Base-by-base conservation (phyloP, 371 early-diverging fungal genomes). In the Zychaea mexicana region DNA sequence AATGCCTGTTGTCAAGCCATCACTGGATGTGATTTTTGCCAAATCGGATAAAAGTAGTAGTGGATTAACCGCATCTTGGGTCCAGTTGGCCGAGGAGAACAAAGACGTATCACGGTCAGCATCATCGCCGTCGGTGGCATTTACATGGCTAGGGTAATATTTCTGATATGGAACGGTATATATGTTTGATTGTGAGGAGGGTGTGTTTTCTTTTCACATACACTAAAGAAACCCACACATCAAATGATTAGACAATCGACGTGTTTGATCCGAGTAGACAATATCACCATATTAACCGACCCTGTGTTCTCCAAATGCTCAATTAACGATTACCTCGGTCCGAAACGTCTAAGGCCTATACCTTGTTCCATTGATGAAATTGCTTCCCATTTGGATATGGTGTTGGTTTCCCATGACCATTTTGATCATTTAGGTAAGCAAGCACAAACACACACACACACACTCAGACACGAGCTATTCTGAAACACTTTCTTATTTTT, bases 181-280 rank as follows among this genome's bases (percentile, higher is more conserved):
- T 10, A 47, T 22, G n/a, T 22, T 19, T 3, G 49, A 22, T n/a
- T 30, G 4, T 52, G 28, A 33, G 46, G 9, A 22, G 9, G 8
- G 32, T 1, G 42, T 17, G 24, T 7, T 49, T 32, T 2, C 4
- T 31, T 17, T 27, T 2, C 55, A 47, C 24, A 3, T 22, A n/a
- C 2, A 47, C n/a, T 47, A 49, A 8, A 24, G 13, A 49, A 49
- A 8, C 6, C 4, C n/a, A 42, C 13, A 42, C 13, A 21, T 57
- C 12, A 22, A n/a, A n/a, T n/a, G n/a, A n/a, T n/a, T 62, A 84
- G 88, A 12, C 87, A 88, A 69, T 86, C 87, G 2, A 86, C 85
- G 15, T 85, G 86, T 54, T 53, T 88, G 33, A 80, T 86, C 22
- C 84, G 82, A 19, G 61, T 85, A 65, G 85, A 85, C 47, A 85